These are phyloP conservation scores for Solanum lycopersicoides DNA, from an alignment of 257 asterid genomes.

Conservation along the genomic window DNA sequence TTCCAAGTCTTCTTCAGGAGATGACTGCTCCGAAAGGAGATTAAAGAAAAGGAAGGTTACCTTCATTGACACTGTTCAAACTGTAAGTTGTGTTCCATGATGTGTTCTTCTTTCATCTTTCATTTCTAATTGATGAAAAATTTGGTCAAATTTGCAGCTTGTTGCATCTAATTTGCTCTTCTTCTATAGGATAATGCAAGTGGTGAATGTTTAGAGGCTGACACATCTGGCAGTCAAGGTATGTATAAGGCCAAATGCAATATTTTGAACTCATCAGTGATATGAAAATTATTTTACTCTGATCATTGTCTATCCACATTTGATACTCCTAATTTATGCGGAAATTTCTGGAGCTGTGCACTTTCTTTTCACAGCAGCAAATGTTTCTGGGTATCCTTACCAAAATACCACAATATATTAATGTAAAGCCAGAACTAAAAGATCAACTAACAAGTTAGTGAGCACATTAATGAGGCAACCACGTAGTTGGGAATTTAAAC, in stretches of 20 bases:
- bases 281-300: neutral
- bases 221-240: slow-evolving; percentile 13
- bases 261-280: neutral
- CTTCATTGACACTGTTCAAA: slow-evolving; percentile 15
- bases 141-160: neutral
- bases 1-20: slow-evolving; percentile 13
- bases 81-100: slow-evolving; percentile 26
- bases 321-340: neutral
- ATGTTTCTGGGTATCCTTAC: neutral
- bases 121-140: neutral
- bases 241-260: neutral
- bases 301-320: neutral
- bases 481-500: neutral
- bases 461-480: neutral
- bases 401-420: neutral
- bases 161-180: neutral
- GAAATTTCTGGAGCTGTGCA: neutral
- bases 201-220: slow-evolving; percentile 16
- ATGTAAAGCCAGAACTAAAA: neutral
- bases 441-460: neutral
- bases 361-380: neutral
- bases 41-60: slow-evolving; percentile 44
- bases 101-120: neutral
- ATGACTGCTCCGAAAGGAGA: slow-evolving; percentile 16
- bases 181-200: slow-evolving; percentile 26